Evolutionary conservation across 2,329 filamentous ascomycete species (phyloP), one percentile per base, ranked within the genome.

Genomic region (Cordyceps tenuipes): DNA sequence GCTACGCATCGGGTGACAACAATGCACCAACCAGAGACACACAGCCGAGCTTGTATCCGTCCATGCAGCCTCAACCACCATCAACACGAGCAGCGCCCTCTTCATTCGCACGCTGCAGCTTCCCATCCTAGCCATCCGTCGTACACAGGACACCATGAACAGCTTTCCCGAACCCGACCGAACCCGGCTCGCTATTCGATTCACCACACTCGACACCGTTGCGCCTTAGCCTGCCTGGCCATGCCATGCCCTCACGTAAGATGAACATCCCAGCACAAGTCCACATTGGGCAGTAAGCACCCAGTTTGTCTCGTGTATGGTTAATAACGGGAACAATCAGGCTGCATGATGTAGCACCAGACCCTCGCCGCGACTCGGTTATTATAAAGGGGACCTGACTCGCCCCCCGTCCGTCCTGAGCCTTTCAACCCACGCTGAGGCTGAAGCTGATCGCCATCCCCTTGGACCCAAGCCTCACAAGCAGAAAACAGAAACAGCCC

Each of bases 221-320:
- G 19, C 50, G 34, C 26, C 19, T 5, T 46, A 54, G 7, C 51
- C 41, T 39, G 44, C 39, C 41, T 39, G 44, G 54, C 9, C 9
- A 21, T n/a, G 29, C 26, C 23, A 23, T 23, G 50, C 46, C 46
- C 55, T 57, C 55, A 57, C 55, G 55, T 50, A 57, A 50, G 55
- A 57, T 50, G 21, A 41, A 29, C 21, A 57, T 49, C 44, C 44
- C 31, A 29, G 34, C 21, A 19, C 29, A 17, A 39, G 21, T 41
- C 55, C 55, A 23, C 55, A 19, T 26, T 29, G 3, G 23, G 21
- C 15, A 43, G 5, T 21, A n/a, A 46, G 43, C 43, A 19, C 44
- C 51, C 17, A 29, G 9, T n/a, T 19, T 44, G 15, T 13, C 15
- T 15, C 41, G 36, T 21, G 34, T 10, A 26, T 5, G 1, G 29